These are phyloP conservation scores for Rhodamnia rubescens DNA, from an alignment of 345 rosid genomes.

Conservation along the genomic window DNA sequence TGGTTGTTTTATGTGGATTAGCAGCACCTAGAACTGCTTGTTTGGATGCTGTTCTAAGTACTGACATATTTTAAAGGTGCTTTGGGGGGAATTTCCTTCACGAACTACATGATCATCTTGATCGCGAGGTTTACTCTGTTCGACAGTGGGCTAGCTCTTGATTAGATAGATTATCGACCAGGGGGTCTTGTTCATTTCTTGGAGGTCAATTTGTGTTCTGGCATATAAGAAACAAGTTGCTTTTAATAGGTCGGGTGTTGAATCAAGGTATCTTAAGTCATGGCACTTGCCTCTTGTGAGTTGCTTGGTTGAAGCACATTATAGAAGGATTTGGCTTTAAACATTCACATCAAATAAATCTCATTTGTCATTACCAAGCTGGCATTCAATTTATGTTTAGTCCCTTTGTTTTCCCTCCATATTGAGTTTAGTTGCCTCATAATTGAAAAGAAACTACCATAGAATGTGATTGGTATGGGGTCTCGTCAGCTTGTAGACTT, in stretches of 20 bases:
- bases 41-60: background rate
- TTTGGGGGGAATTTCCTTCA: background rate
- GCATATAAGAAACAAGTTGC: background rate
- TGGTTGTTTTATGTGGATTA: background rate
- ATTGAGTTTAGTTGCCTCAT: background rate
- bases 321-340: background rate
- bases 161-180: background rate
- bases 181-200: background rate
- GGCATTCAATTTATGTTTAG: background rate
- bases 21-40: background rate
- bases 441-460: background rate
- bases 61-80: background rate
- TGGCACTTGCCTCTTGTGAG: background rate
- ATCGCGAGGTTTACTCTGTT: background rate
- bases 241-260: background rate
- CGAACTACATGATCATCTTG: background rate
- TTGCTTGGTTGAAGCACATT: background rate
- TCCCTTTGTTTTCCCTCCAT: background rate
- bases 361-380: background rate
- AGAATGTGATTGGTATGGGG: background rate
- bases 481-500: background rate
- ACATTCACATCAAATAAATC: background rate
- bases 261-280: background rate
- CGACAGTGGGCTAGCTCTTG: background rate
- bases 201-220: background rate